Conservation (phyloP, 2,329 filamentous ascomycete genomes). For the Aphanocladium album region DNA sequence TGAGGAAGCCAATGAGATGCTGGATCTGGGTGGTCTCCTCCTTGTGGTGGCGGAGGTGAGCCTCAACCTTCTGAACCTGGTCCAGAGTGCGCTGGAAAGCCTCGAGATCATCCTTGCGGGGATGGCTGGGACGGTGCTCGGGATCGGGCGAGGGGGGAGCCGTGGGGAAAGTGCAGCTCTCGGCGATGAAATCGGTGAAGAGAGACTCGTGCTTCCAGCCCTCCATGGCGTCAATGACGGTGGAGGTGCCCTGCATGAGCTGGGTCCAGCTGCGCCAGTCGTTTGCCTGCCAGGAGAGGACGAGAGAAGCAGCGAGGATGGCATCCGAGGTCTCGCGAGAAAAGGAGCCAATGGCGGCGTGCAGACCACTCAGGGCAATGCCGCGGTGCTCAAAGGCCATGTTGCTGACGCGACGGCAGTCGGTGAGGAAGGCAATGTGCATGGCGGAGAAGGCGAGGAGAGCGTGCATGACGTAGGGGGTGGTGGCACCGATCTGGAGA, state of each 20-base stretch:
- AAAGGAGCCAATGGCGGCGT: constrained; percentile 81
- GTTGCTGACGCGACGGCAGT: constrained; percentile 78
- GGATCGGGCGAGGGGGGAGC: constrained; percentile 59
- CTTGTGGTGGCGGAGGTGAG: constrained; percentile 61
- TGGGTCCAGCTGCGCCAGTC: constrained; percentile 96
- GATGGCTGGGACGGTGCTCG: constrained; percentile 56
- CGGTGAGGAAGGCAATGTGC: constrained; percentile 84
- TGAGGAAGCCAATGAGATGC: constrained; percentile 67
- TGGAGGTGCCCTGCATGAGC: constrained; percentile 84
- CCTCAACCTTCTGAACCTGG: constrained; percentile 63
- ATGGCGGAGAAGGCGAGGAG: constrained; percentile 91
- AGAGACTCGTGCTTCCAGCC: constrained; percentile 86
- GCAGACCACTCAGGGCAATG: constrained; percentile 78
- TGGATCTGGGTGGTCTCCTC: constrained; percentile 65
- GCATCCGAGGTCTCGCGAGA: constrained; percentile 85
- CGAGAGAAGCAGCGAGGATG: constrained; percentile 81
- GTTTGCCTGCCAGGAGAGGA: constrained; percentile 92
- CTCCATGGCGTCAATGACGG: constrained; percentile 88
- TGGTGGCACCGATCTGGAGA: constrained; percentile 73
- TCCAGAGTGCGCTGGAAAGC: constrained; percentile 62
- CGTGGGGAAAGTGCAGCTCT: constrained; percentile 69
- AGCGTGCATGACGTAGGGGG: constrained; percentile 90
- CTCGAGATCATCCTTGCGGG: constrained; percentile 64
- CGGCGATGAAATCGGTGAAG: constrained; percentile 75
- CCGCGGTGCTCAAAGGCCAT: constrained; percentile 87